Percentiles rank a stretch among this genome's conserved stretches.
Conservation (phyloP, 2,329 filamentous ascomycete species). For the Phaeomoniella chlamydospora region DNA sequence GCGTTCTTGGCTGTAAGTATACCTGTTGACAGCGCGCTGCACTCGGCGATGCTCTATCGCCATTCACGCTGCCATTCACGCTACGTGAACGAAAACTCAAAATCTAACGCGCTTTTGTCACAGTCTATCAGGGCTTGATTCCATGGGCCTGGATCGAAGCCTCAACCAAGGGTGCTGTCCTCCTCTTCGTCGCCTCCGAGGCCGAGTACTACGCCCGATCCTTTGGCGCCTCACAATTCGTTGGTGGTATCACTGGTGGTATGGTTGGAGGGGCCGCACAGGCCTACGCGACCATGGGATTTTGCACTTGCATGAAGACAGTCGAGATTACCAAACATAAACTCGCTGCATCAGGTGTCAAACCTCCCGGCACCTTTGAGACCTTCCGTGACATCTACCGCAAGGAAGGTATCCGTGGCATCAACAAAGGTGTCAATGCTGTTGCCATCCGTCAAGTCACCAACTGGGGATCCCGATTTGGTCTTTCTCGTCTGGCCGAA, state of each 20-base stretch:
- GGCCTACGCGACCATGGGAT: conserved; percentile 98
- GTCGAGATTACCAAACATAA: conserved; percentile 99
- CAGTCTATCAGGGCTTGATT: conserved; percentile 98
- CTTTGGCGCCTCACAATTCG: conserved; percentile 73
- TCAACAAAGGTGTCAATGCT: conserved; percentile 98
- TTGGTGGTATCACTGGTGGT: conserved; percentile 77
- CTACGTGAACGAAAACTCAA: too few species aligned
- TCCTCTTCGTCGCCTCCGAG: conserved; percentile 97
- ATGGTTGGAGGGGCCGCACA: conserved; percentile 91
- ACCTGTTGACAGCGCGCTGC: background rate
- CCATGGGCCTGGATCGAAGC: conserved; percentile 99
- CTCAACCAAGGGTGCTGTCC: conserved; percentile 96
- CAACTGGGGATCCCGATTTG: conserved; percentile 97
- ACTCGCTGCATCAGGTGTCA: conserved; percentile 66
- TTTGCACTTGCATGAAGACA: conserved; percentile 99
- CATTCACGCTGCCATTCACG: conserved; percentile 2
- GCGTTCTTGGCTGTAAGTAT: conserved; percentile 78
- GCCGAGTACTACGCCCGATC: conserved; percentile 86
- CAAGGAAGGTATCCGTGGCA: conserved; percentile 81
- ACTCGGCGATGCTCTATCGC: background rate
- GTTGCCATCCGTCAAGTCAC: conserved; percentile 98
- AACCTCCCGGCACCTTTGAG: conserved; percentile 77
- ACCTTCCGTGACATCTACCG: conserved; percentile 98
- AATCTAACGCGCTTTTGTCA: conserved; percentile 1
- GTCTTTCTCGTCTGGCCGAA: conserved; percentile 83